These are phyloP conservation scores for Rubia yunnanensis DNA, from an alignment of 257 asterid species.

Conservation along the genomic window DNA sequence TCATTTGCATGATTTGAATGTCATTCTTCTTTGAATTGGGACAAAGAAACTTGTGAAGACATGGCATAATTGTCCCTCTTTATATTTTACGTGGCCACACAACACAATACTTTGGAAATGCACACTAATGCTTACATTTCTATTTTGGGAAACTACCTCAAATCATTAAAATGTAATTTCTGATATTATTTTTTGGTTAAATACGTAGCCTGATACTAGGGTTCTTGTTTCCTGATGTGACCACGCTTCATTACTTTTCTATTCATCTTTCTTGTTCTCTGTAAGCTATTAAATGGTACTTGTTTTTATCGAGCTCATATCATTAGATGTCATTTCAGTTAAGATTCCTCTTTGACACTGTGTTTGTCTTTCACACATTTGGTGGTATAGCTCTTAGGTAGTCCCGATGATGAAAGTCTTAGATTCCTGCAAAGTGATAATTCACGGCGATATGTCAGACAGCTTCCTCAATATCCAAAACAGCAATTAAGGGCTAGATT, in stretches of 20 bases:
- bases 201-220: background rate
- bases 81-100: background rate
- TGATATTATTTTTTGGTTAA: background rate
- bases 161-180: background rate
- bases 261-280: background rate
- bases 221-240: background rate
- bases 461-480: constrained; percentile 48
- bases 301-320: background rate
- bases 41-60: background rate
- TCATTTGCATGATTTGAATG: background rate
- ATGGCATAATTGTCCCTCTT: background rate
- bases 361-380: background rate
- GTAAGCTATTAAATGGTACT: background rate
- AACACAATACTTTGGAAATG: background rate
- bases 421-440: constrained; percentile 53
- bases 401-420: constrained; percentile 48
- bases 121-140: background rate
- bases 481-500: constrained; percentile 36
- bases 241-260: background rate
- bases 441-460: constrained; percentile 46
- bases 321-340: background rate
- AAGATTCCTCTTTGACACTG: constrained; percentile 5
- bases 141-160: background rate
- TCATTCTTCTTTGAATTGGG: background rate
- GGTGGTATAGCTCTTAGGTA: constrained; percentile 35